phyloP scores from a whole-genome alignment of 2,329 filamentous ascomycete genomes.

The Microdochium nivale region DNA sequence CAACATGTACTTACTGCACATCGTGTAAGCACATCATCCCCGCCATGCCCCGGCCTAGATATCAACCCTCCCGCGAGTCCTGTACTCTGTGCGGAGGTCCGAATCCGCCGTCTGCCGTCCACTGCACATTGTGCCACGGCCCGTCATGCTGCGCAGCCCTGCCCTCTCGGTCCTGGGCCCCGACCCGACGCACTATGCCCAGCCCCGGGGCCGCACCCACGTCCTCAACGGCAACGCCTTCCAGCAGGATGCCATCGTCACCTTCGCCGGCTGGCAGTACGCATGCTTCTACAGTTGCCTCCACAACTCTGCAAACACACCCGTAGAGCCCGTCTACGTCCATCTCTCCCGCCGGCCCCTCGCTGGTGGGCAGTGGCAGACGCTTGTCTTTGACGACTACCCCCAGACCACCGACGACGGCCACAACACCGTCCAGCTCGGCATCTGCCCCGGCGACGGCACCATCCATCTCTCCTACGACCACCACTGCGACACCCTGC shows the following conservation, averaged over 20 bases:
- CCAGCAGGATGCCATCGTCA: constrained; percentile 37
- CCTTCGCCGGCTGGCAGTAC: constrained; percentile 39
- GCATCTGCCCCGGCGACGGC: constrained; percentile 38
- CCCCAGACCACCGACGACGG: constrained; percentile 39
- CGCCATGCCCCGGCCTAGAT: no score
- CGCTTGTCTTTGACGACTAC: constrained; percentile 38
- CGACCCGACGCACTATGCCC: constrained; percentile 20
- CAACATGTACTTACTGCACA: no score
- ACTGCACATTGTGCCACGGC: no score
- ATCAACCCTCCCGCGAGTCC: no score
- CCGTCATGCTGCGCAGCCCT: not conserved
- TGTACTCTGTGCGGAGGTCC: no score
- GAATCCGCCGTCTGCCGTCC: no score
- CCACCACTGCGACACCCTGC: constrained; percentile 35
- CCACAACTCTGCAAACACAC: not conserved
- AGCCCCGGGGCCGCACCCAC: constrained; percentile 11
- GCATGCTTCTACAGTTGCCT: constrained; percentile 31
- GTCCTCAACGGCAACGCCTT: constrained; percentile 38
- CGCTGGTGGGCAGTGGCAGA: constrained; percentile 31
- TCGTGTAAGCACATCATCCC: no score
- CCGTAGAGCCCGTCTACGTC: constrained; percentile 24
- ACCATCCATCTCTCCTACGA: constrained; percentile 45
- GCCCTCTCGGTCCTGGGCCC: constrained; percentile 20
- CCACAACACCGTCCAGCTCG: constrained; percentile 42
- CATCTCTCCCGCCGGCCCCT: constrained; percentile 36